Conservation (phyloP, 179 eudicot species). For the Carnegiea gigantea region DNA sequence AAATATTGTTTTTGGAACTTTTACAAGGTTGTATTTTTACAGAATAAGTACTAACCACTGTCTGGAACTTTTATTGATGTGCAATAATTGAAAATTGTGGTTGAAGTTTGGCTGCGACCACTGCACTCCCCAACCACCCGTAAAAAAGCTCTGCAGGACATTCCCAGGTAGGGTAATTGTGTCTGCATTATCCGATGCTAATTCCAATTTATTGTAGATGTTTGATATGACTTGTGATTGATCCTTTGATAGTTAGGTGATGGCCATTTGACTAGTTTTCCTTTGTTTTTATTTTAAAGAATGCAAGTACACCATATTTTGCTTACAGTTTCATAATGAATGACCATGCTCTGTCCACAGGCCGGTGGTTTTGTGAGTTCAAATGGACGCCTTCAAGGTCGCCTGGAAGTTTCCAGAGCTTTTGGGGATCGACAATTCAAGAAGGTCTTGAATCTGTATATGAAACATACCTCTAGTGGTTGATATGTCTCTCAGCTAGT, state of each 20-base stretch:
- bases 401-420: constrained; percentile 91
- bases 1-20: too few relatives aligned
- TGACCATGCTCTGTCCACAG: constrained; percentile 34
- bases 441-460: constrained; percentile 46
- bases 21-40: too few relatives aligned
- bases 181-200: not conserved
- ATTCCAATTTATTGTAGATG: not conserved
- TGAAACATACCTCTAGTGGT: not conserved
- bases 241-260: not conserved
- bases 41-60: too few relatives aligned
- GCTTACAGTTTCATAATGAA: not conserved
- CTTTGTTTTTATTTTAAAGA: not conserved
- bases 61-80: too few relatives aligned
- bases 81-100: too few relatives aligned
- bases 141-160: not conserved
- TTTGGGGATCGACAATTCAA: constrained; percentile 91
- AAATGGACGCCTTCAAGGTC: constrained; percentile 83
- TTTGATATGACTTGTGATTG: not conserved
- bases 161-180: not conserved
- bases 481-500: not conserved
- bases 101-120: not conserved
- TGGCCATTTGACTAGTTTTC: not conserved
- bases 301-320: not conserved
- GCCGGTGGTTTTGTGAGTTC: constrained; percentile 86
- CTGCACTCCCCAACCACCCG: not conserved